phyloP scores from a whole-genome alignment of 345 rosid species.

The Salix viminalis region DNA sequence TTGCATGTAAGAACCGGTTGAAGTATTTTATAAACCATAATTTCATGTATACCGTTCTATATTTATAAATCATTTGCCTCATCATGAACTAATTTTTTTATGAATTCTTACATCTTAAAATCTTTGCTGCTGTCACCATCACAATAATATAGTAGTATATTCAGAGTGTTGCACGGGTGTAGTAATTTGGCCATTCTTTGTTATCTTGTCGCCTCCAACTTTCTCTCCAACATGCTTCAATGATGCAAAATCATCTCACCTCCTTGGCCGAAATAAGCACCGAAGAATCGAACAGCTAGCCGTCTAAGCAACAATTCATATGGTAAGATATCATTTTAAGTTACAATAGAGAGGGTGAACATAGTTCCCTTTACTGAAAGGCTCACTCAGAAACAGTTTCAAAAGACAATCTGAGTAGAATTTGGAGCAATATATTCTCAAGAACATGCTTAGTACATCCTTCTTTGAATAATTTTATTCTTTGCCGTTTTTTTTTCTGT shows the following conservation, averaged over 20 bases:
- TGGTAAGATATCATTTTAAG: not conserved
- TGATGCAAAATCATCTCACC: constrained; percentile 10
- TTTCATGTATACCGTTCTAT: not conserved
- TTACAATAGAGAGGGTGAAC: not conserved
- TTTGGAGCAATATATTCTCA: not conserved
- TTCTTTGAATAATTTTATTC: not conserved
- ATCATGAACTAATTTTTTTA: not conserved
- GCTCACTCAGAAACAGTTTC: not conserved
- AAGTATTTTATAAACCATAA: not conserved
- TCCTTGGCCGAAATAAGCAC: constrained; percentile 18
- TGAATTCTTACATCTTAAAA: not conserved
- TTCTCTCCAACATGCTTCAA: constrained; percentile 1
- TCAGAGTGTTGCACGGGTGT: constrained; percentile 14
- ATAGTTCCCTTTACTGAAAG: not conserved
- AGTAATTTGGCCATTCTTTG: constrained; percentile 12
- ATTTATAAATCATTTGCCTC: not conserved
- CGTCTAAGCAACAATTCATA: constrained; percentile 14
- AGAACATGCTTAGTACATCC: not conserved
- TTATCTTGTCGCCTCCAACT: constrained; percentile 7
- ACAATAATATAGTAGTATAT: constrained; percentile 5
- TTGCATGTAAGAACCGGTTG: not conserved
- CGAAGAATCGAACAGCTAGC: constrained; percentile 6
- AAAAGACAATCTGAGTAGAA: not conserved
- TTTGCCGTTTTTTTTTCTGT: not conserved
- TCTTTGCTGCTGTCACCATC: constrained; percentile 20